Evolutionary conservation across 306 rosid genomes (phyloP), one percentile per base, ranked within the genome.

Genomic region (Macrotyloma uniflorum): DNA sequence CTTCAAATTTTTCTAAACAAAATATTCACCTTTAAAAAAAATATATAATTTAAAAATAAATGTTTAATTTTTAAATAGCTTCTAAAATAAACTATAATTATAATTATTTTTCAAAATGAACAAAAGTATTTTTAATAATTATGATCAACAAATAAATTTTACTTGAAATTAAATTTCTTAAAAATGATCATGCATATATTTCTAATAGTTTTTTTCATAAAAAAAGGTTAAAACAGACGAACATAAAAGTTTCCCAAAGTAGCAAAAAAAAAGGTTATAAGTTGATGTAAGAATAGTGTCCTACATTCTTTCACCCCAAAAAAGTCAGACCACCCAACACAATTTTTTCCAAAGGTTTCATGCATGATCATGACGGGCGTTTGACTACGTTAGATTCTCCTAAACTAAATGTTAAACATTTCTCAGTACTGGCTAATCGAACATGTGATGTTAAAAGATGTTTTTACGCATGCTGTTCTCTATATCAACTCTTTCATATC

Each of bases 341-440:
- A 36, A 42, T 12, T 6, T 30, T 55, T 68, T 18, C 19, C 24
- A 0, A 57, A 14, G 5, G 19, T 22, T 35, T 57, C 47, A 1
- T 38, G 43, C 43, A 8, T 38, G 43, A 55, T 20, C 51, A 26
- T 45, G 5, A 32, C 24, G 22, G 12, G 59, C 20, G 8, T 28
- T 5, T 32, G 75, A 62, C 30, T 49, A 23, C 64, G 64, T 32
- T 53, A 64, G 63, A 38, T 7, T 42, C 51, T 45, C 58, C 33
- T 12, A 79, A 67, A 67, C 28, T 61, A 68, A 51, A 67, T 32
- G 45, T 30, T 43, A 8, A 71, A 71, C 72, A 55, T 61, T 35
- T 58, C 68, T 18, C 9, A 43, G 57, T 51, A 66, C 55, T 36
- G 72, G 19, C 57, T 23, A 42, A 49, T 36, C 5, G 9, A 74